Conservation (phyloP, 352 stramenopile genomes). For the Phytophthora idaei region DNA sequence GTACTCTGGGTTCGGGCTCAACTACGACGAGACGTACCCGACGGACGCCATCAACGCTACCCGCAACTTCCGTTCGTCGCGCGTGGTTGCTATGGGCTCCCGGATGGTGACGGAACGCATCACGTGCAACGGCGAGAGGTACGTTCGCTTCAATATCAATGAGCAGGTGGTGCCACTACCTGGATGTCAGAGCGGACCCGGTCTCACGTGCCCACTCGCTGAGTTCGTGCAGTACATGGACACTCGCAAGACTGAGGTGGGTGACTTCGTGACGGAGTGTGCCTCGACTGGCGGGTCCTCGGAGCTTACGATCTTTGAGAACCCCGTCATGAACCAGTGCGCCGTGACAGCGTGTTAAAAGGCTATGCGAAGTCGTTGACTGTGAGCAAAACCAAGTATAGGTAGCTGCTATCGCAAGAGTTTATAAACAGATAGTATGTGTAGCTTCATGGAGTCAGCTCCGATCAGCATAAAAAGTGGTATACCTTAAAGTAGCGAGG, state of each 20-base stretch:
- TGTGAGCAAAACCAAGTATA: too few species aligned
- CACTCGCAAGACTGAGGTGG: constrained; percentile 38
- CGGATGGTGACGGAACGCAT: constrained; percentile 55
- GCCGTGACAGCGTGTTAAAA: constrained; percentile 21
- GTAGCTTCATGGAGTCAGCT: too few species aligned
- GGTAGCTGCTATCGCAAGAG: too few species aligned
- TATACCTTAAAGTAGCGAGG: too few species aligned
- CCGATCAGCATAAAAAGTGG: too few species aligned
- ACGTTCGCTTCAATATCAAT: constrained; percentile 58
- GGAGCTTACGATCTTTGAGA: constrained; percentile 51
- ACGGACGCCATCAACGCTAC: constrained; percentile 36
- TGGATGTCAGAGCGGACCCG: constrained; percentile 50
- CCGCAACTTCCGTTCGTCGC: constrained; percentile 54
- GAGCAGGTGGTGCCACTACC: constrained; percentile 51
- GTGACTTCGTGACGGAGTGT: constrained; percentile 54
- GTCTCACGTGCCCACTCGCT: constrained; percentile 51
- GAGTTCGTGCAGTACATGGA: constrained; percentile 50
- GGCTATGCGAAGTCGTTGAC: too few species aligned
- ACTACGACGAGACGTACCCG: constrained; percentile 50
- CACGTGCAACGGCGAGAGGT: constrained; percentile 44
- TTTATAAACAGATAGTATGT: too few species aligned
- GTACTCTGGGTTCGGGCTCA: constrained; percentile 50
- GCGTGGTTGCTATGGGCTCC: constrained; percentile 48
- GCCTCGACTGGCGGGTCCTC: constrained; percentile 40
- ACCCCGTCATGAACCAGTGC: constrained; percentile 52